These are phyloP conservation scores for Cordyceps militaris DNA, from an alignment of 2,329 filamentous ascomycete genomes.

Conservation along the genomic window DNA sequence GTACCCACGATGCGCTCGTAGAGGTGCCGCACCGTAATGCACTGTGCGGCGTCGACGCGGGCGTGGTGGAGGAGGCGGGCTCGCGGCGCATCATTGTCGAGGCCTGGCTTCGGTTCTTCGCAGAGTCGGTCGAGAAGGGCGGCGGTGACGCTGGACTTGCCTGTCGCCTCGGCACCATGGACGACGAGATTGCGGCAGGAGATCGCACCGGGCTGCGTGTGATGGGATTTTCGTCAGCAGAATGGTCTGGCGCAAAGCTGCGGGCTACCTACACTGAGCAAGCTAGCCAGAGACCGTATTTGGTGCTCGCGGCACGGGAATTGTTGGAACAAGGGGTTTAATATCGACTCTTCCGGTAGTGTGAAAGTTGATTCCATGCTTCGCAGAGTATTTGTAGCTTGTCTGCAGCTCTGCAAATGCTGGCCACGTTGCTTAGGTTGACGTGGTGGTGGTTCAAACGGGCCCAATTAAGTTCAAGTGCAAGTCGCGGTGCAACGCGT, in stretches of 20 bases:
- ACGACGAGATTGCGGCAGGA: conserved; percentile 68
- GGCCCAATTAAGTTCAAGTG: conserved; percentile 6
- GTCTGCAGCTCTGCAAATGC: background rate
- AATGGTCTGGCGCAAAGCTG: background rate
- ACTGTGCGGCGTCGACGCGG: conserved; percentile 64
- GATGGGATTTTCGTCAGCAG: background rate
- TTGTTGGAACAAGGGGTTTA: conserved; percentile 36
- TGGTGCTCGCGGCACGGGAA: conserved; percentile 54
- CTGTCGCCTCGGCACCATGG: conserved; percentile 80
- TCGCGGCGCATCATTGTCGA: background rate
- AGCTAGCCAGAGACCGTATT: conserved; percentile 49
- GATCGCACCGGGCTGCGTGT: conserved; percentile 55
- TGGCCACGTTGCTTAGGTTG: background rate
- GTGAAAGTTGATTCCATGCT: conserved; percentile 38
- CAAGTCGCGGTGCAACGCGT: conserved; percentile 4
- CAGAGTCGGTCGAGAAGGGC: conserved; percentile 31
- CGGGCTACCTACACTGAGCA: conserved; percentile 36
- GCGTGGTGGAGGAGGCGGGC: conserved; percentile 44
- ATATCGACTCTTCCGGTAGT: conserved; percentile 45
- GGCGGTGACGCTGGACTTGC: conserved; percentile 67
- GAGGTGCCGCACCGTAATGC: conserved; percentile 70
- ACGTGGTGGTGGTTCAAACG: background rate
- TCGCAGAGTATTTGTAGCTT: background rate
- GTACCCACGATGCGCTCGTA: conserved; percentile 62
- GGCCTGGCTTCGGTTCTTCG: conserved; percentile 13